Percentiles rank a stretch among this genome's conserved stretches.
Conservation (phyloP, 2,329 filamentous ascomycete genomes). For the Stagonosporopsis vannaccii region DNA sequence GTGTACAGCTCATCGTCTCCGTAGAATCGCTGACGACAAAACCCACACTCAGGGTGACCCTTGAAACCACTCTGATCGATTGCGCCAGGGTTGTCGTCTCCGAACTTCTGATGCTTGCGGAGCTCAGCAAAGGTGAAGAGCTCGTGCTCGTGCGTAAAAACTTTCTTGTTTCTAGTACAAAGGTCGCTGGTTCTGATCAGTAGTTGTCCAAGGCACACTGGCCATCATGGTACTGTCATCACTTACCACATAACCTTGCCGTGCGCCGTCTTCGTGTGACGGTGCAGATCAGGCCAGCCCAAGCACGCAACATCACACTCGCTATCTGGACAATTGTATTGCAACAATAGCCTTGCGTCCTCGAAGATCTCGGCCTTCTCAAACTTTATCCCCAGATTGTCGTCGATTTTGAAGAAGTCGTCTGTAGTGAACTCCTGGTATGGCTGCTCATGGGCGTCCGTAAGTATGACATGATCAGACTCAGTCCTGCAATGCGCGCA, state of each 20-base stretch:
- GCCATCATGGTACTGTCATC: conserved; percentile 7
- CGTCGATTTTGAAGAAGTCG: conserved; percentile 81
- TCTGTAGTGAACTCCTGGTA: conserved; percentile 80
- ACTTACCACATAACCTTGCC: conserved; percentile 81
- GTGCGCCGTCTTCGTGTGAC: conserved; percentile 83
- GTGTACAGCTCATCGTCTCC: conserved; percentile 93
- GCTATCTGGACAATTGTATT: conserved; percentile 92
- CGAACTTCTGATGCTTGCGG: conserved; percentile 85
- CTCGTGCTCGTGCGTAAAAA: conserved; percentile 97
- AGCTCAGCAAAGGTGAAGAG: conserved; percentile 84
- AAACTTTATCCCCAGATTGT: conserved; percentile 90
- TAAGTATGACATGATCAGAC: conserved; percentile 88
- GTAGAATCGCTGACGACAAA: conserved; percentile 92
- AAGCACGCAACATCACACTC: conserved; percentile 86
- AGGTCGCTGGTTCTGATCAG: conserved; percentile 66
- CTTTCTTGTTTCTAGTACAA: conserved; percentile 93
- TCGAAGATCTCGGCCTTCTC: conserved; percentile 88
- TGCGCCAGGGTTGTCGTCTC: conserved; percentile 89
- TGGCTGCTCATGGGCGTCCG: conserved; percentile 79
- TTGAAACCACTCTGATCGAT: conserved; percentile 94
- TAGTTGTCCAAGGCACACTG: background rate
- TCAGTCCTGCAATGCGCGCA: conserved; percentile 92
- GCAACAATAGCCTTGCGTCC: conserved; percentile 84
- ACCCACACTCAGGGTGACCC: conserved; percentile 92
- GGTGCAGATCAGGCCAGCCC: conserved; percentile 78